Conservation (phyloP, 495 filamentous ascomycete species). For the Schizothecium vesticola region DNA sequence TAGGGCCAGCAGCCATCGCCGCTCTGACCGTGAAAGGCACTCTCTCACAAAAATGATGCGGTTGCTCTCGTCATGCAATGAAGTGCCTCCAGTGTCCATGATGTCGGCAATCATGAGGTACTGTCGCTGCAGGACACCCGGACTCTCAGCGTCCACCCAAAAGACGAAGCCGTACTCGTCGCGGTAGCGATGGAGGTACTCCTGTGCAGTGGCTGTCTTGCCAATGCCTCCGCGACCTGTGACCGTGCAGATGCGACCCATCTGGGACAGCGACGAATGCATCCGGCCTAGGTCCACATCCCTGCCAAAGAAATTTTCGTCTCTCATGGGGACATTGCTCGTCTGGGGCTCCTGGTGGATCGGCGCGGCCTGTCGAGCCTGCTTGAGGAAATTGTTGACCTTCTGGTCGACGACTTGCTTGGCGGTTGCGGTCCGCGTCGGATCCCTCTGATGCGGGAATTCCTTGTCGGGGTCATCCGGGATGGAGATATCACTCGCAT, state of each 20-base stretch:
- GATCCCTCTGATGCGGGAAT: not conserved
- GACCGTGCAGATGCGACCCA: slow-evolving; percentile 20
- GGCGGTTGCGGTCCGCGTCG: not conserved
- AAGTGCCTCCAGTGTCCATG: not conserved
- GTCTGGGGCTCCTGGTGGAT: not conserved
- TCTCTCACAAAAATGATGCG: slow-evolving; percentile 10
- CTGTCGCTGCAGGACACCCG: slow-evolving; percentile 1
- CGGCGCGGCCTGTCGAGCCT: not conserved
- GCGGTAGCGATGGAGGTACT: slow-evolving; percentile 19
- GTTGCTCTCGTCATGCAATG: not conserved
- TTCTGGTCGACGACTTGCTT: not conserved
- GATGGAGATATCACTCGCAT: not conserved
- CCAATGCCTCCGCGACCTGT: slow-evolving; percentile 24
- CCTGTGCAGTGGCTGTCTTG: slow-evolving; percentile 19
- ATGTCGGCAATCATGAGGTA: slow-evolving; percentile 1
- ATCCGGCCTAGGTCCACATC: slow-evolving; percentile 1
- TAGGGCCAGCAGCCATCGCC: slow-evolving; percentile 24
- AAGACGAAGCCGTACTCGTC: slow-evolving; percentile 16
- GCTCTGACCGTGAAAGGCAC: slow-evolving; percentile 11
- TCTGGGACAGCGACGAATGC: slow-evolving; percentile 3
- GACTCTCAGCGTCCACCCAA: slow-evolving; percentile 24
- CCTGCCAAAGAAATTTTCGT: slow-evolving; percentile 9
- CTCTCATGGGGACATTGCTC: not conserved
- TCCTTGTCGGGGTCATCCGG: not conserved
- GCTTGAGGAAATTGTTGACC: not conserved